A percentile compares a stretch with the other conserved stretches of the same genome.
phyloP scores from a whole-genome alignment of 768 basidiomycete species.

The Dacryopinax primogenitus region DNA sequence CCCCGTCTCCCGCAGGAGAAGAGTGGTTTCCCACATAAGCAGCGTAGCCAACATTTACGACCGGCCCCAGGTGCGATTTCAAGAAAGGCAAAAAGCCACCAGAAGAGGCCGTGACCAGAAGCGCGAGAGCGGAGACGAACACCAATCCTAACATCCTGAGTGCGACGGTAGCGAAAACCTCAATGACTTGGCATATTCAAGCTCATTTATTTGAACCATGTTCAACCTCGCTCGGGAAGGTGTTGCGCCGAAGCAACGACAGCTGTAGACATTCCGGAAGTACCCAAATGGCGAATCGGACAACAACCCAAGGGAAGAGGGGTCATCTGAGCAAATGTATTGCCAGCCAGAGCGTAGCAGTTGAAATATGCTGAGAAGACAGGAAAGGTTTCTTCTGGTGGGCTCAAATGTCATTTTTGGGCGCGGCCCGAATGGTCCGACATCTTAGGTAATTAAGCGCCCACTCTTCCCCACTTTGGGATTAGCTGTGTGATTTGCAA shows the following conservation, averaged over 20 bases:
- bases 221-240: neutral
- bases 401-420: no score
- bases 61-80: slow-evolving; percentile 20
- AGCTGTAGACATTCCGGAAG: neutral
- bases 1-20: slow-evolving; percentile 27
- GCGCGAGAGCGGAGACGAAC: neutral
- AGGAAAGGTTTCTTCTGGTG: neutral
- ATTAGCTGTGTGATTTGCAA: no score
- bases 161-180: neutral
- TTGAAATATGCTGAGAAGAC: neutral
- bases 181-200: neutral
- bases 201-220: neutral
- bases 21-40: slow-evolving; percentile 33
- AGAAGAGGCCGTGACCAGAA: neutral
- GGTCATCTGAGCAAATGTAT: neutral
- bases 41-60: slow-evolving; percentile 33
- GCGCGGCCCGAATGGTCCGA: no score
- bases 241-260: neutral
- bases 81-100: neutral
- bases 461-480: no score
- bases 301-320: neutral
- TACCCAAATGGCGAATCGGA: neutral
- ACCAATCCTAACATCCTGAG: neutral
- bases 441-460: no score
- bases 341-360: neutral